Evolutionary conservation across 2,329 filamentous ascomycete species (phyloP), one percentile per base, ranked within the genome.

Genomic region (Macrophomina pseudophaseolina): DNA sequence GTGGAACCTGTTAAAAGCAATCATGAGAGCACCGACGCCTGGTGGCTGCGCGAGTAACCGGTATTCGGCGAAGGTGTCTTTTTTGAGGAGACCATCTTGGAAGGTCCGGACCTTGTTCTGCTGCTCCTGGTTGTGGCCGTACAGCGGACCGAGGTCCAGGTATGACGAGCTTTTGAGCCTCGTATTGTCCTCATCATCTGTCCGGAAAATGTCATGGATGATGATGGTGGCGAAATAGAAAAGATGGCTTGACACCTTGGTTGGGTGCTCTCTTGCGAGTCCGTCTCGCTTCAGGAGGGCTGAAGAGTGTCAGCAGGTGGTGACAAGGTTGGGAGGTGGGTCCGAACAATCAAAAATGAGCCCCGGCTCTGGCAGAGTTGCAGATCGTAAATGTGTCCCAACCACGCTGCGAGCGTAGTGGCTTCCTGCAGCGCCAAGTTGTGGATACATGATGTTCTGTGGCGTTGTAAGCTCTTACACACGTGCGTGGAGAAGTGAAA

Each of bases 1-100:
- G 78, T 97, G 93, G 79, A 94, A 94, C 32, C 79, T 75, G 66
- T 82, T 83, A 80, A 89, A 91, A 74, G 89, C 83, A 65, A 91
- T 85, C 35, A 91, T 75, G 69, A 90, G 78, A 18, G 85, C 84
- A 53, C 85, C 85, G 18, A 89, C 86, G 6, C 69, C 88, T 0
- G 87, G 84, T 3, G 88, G 89, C 64, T 90, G 87, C 0, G 84
- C 83, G 8, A 90, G 78, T 1, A 90, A 78, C 9, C 88, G 82
- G 68, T 85, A 84, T 70, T 89, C 86, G 2, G 85, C 82, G 72
- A 91, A 90, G 58, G 84, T 86, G 71, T 91, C 88, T 0, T 87
- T 85, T 75, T 90, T 90, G 65, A 91, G 79, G 68, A 85, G 86
- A 5, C 88, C 88, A 68, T 87, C 83, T 68, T 85, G 83, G 77